Base-by-base conservation (phyloP, 768 basidiomycete genomes). In the Rhodocollybia butyracea region DNA sequence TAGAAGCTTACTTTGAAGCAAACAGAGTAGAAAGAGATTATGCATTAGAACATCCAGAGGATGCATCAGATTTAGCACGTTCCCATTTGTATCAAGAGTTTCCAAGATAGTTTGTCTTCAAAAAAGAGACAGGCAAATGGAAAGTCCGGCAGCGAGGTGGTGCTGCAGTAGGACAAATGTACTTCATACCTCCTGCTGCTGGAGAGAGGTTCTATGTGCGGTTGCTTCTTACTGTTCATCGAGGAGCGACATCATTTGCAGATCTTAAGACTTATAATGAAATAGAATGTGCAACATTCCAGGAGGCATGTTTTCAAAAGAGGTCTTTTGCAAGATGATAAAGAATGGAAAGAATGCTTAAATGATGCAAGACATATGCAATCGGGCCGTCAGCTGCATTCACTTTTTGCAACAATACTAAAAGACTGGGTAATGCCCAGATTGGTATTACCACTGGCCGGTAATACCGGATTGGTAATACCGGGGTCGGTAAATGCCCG, bases 251-350 rank as follows among this genome's bases (percentile, higher is more conserved):
- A 0, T 66, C 65, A 7, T 72, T 60, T 56, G 54, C 64, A 19
- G 41, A 63, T 57, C 48, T 75, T 0, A 51, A 60, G 0, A 68
- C 69, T 19, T 55, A 68, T 11, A 46, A 73, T 31, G 66, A 61
- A 2, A 32, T 54, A 0, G 11, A 60, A 0, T 60, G 68, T 64
- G 50, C 57, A 0, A 72, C 71, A 1, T 81, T 74, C 46, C 61
- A 66, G 30, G 72, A 69, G 1, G 77, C 78, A 2, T 82, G 79
- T 52, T n/a, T 66, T 15, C n/a, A 69, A 69, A 21, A 46, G 51
- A 5, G 78, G 76, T 1, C 68, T 82, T 0, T 64, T 82, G 3
- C 69, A 78, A 21, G 72, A 79, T 70, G 74, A 83, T 61, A 60
- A 60, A n/a, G 78, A 83, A 59, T 81, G 76, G 74, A 17, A 61